These are phyloP conservation scores for Myriosclerotinia scirpicola DNA, from an alignment of 2,329 filamentous ascomycete genomes.

Conservation along the genomic window DNA sequence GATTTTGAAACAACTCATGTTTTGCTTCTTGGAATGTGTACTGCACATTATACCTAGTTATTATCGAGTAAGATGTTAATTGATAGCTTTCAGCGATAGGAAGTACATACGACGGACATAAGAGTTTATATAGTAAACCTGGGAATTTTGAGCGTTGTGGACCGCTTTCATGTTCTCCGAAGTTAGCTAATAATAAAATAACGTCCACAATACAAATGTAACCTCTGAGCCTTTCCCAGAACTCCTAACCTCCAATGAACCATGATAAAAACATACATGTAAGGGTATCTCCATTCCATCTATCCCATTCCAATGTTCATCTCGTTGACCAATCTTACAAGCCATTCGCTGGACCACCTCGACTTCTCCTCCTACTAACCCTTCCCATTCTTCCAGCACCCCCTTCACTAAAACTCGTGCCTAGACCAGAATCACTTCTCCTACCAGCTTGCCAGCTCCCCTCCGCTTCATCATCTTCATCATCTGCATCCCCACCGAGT, in stretches of 20 bases:
- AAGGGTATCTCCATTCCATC: conserved; percentile 5
- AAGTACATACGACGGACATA: neutral
- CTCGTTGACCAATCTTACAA: neutral
- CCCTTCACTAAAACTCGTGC: conserved; percentile 53
- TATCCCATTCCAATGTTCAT: neutral
- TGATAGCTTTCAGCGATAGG: too few species aligned
- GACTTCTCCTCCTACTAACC: conserved; percentile 34
- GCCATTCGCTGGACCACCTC: conserved; percentile 16
- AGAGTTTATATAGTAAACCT: too few species aligned
- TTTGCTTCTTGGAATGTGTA: neutral
- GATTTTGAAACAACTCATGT: neutral
- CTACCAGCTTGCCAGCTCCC: conserved; percentile 36
- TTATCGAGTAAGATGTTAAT: neutral
- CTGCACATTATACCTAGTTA: neutral
- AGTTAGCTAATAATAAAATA: neutral
- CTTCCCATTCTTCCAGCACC: conserved; percentile 31
- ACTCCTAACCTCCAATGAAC: neutral
- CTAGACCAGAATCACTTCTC: conserved; percentile 50
- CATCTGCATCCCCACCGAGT: conserved; percentile 48
- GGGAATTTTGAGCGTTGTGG: neutral
- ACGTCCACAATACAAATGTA: neutral
- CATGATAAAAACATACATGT: neutral
- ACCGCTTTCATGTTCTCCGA: too few species aligned
- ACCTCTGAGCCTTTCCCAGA: neutral
- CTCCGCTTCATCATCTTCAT: conserved; percentile 50